These are phyloP conservation scores for Zygosaccharomyces pseudobailii DNA, from an alignment of 1,139 yeast species.

Conservation along the genomic window DNA sequence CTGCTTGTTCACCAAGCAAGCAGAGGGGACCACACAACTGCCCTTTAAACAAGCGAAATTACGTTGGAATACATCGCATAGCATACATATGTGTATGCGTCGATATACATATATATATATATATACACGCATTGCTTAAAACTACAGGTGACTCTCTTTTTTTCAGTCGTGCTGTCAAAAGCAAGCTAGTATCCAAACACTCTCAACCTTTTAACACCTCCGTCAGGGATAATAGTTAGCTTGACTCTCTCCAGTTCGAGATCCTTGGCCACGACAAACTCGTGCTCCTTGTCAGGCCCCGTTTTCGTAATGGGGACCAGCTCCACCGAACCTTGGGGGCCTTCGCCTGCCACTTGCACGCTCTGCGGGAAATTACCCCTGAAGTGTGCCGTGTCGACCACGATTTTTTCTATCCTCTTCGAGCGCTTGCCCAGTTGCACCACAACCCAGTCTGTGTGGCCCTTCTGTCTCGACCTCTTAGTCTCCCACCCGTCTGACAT, in stretches of 20 bases:
- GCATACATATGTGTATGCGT: too few species aligned
- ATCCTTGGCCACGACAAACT: conserved; percentile 35
- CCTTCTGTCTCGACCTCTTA: conserved; percentile 74
- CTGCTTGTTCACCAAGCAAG: too few species aligned
- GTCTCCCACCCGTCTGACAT: conserved; percentile 99
- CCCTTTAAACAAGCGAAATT: too few species aligned
- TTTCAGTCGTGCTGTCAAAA: too few species aligned
- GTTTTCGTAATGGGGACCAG: conserved; percentile 70
- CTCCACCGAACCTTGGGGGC: conserved; percentile 35
- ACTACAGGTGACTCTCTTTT: not conserved
- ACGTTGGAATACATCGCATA: not conserved
- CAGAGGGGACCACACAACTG: too few species aligned
- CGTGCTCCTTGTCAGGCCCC: conserved; percentile 75
- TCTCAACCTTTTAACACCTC: conserved; percentile 87
- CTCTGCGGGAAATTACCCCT: conserved; percentile 91
- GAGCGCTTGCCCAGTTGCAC: conserved; percentile 68
- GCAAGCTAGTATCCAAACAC: conserved; percentile 51
- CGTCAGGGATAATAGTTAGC: conserved; percentile 86
- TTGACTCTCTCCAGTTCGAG: conserved; percentile 58
- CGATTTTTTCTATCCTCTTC: conserved; percentile 47
- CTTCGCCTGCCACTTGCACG: conserved; percentile 56
- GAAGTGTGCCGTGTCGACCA: conserved; percentile 88
- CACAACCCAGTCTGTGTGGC: conserved; percentile 88
- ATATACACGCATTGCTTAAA: not conserved
- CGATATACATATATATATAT: not conserved